Conservation (phyloP, 257 asterid genomes). For the Forsythia viridissima region DNA sequence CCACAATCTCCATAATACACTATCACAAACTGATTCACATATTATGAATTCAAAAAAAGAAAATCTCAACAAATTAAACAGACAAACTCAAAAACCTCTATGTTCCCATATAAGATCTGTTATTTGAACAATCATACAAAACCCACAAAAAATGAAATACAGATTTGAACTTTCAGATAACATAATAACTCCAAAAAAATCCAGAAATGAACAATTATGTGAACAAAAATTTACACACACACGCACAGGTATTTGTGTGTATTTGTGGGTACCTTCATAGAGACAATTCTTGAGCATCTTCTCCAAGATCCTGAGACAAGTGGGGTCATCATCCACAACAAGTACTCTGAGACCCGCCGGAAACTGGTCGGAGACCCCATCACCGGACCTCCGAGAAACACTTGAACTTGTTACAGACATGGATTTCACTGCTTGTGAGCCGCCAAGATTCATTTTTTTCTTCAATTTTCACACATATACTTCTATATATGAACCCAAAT, state of each 20-base stretch:
- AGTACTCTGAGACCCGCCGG: slow-evolving; percentile 93
- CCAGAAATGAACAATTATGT: slow-evolving; percentile 7
- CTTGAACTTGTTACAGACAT: slow-evolving; percentile 44
- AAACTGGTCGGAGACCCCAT: slow-evolving; percentile 70
- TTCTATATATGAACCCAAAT: slow-evolving; percentile 25
- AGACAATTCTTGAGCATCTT: slow-evolving; percentile 79
- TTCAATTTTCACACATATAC: slow-evolving; percentile 21
- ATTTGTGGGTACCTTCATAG: slow-evolving; percentile 62
- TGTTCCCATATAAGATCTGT: slow-evolving; percentile 27
- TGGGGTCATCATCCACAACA: slow-evolving; percentile 94
- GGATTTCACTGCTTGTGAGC: slow-evolving; percentile 42
- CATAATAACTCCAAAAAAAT: slow-evolving; percentile 2
- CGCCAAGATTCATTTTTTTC: slow-evolving; percentile 65
- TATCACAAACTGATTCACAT: slow-evolving; percentile 3
- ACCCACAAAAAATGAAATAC: neutral
- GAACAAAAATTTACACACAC: slow-evolving; percentile 7
- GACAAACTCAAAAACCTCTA: neutral
- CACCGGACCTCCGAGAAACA: slow-evolving; percentile 61
- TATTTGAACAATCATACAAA: slow-evolving; percentile 1
- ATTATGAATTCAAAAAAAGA: slow-evolving; percentile 11
- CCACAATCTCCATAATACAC: neutral
- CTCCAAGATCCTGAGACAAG: slow-evolving; percentile 87
- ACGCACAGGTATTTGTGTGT: neutral
- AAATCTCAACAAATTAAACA: slow-evolving; percentile 5
- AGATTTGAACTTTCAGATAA: slow-evolving; percentile 20